Evolutionary conservation across 805 yeast species (phyloP).

Genomic region (Candida ovalis): DNA sequence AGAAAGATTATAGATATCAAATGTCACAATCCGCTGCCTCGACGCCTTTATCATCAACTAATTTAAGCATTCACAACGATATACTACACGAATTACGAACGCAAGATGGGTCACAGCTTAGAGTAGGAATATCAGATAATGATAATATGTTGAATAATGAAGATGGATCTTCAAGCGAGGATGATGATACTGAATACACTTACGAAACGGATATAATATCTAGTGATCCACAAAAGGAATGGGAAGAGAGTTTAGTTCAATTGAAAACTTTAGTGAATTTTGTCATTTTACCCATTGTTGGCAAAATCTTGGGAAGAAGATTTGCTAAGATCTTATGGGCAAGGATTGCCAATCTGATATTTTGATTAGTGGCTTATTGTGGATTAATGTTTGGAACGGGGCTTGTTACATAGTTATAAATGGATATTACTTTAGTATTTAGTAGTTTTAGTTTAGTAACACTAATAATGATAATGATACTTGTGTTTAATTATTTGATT

Average conservation of each 20-base stretch:
- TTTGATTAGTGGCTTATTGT: background rate
- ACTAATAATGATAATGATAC: too few species aligned
- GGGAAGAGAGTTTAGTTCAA: slow-evolving; percentile 68
- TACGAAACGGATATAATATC: slow-evolving; percentile 28
- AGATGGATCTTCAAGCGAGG: background rate
- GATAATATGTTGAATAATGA: background rate
- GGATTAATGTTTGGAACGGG: background rate
- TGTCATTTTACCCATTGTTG: slow-evolving; percentile 62
- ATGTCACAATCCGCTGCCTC: background rate
- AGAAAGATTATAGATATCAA: too few species aligned
- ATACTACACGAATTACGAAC: background rate
- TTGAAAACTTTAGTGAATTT: slow-evolving; percentile 53
- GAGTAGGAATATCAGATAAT: too few species aligned
- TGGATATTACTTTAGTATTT: too few species aligned
- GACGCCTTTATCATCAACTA: background rate
- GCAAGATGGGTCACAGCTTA: background rate
- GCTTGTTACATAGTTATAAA: background rate
- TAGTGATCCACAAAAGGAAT: slow-evolving; percentile 57
- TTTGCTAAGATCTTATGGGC: slow-evolving; percentile 40
- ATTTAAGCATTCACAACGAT: background rate
- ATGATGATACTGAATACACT: slow-evolving; percentile 24
- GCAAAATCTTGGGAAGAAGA: slow-evolving; percentile 64
- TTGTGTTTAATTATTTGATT: too few species aligned
- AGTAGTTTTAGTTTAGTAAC: too few species aligned
- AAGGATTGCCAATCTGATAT: slow-evolving; percentile 24